A percentile compares a stretch with the other conserved stretches of the same genome.
Conservation (phyloP, 345 rosid species). For the Melaleuca alternifolia region DNA sequence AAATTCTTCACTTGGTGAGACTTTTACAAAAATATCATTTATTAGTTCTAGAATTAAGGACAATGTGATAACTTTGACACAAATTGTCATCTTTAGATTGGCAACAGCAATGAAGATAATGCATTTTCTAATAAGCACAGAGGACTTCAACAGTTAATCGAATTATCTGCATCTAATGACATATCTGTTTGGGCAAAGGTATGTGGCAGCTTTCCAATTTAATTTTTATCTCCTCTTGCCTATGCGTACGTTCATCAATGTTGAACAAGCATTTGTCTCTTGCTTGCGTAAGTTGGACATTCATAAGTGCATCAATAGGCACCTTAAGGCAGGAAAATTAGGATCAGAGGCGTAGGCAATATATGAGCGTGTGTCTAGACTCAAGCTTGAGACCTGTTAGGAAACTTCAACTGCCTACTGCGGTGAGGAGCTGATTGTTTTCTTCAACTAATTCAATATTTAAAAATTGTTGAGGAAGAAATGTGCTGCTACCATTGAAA, state of each 20-base stretch:
- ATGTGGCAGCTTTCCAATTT: neutral
- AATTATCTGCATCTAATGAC: constrained; percentile 66
- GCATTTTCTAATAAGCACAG: constrained; percentile 46
- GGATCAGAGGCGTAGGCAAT: neutral
- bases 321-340: neutral
- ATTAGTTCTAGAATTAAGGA: neutral
- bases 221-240: neutral
- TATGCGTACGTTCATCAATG: neutral
- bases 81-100: constrained; percentile 35
- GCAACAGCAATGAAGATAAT: constrained; percentile 55
- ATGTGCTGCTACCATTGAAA: neutral
- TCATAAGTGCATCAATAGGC: neutral
- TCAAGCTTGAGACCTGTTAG: neutral
- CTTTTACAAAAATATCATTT: neutral
- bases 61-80: neutral
- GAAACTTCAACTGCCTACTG: neutral
- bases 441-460: neutral
- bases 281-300: neutral
- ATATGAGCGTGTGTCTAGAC: neutral
- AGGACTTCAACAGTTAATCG: constrained; percentile 79
- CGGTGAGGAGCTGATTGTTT: neutral
- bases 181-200: constrained; percentile 77
- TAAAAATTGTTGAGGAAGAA: neutral
- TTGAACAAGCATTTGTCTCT: neutral
- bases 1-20: constrained; percentile 89